These are phyloP conservation scores for Prototheca cutis DNA, from an alignment of 163 green algal species.

Conservation along the genomic window DNA sequence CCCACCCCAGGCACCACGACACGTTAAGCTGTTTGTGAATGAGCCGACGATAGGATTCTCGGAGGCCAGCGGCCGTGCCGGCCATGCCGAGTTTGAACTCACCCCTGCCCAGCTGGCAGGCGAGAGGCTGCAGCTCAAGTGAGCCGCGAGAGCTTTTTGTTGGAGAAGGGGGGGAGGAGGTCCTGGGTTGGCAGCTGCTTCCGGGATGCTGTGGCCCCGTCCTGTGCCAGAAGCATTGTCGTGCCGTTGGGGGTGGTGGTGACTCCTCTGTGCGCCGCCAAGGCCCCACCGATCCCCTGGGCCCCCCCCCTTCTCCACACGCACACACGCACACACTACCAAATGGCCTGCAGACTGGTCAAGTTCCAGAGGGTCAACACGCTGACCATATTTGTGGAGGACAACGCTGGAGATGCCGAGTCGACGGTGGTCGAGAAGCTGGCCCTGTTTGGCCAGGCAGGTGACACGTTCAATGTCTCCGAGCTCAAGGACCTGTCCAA, in stretches of 20 bases:
- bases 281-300: too few relatives aligned
- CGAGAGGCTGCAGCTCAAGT: constrained; percentile 18
- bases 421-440: constrained; percentile 47
- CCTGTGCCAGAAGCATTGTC: too few relatives aligned
- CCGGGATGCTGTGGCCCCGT: too few relatives aligned
- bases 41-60: constrained; percentile 27
- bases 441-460: constrained; percentile 26
- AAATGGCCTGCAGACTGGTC: constrained; percentile 27
- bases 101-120: constrained; percentile 28
- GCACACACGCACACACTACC: too few relatives aligned
- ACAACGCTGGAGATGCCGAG: constrained; percentile 45
- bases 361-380: constrained; percentile 41
- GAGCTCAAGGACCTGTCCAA: constrained; percentile 36
- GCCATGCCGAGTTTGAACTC: constrained; percentile 38
- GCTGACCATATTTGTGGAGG: constrained; percentile 44
- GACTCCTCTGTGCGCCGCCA: too few relatives aligned
- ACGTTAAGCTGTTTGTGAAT: constrained; percentile 51
- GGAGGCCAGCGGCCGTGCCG: constrained; percentile 25
- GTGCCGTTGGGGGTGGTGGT: too few relatives aligned
- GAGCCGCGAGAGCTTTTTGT: not conserved
- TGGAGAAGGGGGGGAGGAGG: too few relatives aligned
- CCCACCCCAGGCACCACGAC: constrained; percentile 21
- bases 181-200: too few relatives aligned
- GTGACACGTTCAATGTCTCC: constrained; percentile 41
- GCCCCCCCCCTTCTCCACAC: too few relatives aligned